These are phyloP conservation scores for Passiflora organensis DNA, from an alignment of 345 rosid species.

Conservation along the genomic window DNA sequence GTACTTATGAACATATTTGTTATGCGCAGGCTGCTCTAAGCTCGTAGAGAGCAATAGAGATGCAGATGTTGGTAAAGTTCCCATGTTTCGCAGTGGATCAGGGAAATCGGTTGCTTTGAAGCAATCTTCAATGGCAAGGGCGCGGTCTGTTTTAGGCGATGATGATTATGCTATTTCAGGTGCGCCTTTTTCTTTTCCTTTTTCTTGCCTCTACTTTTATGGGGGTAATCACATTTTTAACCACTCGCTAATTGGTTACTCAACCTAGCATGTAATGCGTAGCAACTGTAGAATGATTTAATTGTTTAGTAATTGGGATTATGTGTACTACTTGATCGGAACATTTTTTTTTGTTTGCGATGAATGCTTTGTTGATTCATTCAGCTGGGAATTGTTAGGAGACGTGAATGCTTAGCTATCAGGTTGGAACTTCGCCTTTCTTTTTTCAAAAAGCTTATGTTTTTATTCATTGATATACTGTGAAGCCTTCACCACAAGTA, in stretches of 20 bases:
- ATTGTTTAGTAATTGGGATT: not conserved
- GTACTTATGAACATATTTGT: not conserved
- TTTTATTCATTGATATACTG: no score
- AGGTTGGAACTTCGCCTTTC: no score
- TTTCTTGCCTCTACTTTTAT: no score
- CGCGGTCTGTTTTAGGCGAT: conserved; percentile 46
- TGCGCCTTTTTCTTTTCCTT: conserved; percentile 10
- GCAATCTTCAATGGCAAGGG: conserved; percentile 60
- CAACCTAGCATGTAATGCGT: no score
- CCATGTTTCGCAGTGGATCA: conserved; percentile 58
- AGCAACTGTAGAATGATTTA: not conserved
- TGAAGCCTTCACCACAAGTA: no score
- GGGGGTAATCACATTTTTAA: no score
- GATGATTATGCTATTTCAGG: conserved; percentile 32
- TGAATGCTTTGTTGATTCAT: not conserved
- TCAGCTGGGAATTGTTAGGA: no score
- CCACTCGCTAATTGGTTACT: no score
- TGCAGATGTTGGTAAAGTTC: conserved; percentile 24
- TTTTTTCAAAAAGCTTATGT: no score
- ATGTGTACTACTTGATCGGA: no score
- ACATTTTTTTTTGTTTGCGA: no score
- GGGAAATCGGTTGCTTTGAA: conserved; percentile 56
- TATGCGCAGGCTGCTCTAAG: conserved; percentile 38
- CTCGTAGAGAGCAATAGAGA: conserved; percentile 26
- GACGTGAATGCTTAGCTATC: no score